These are phyloP conservation scores for Chrysosphaeria jannelii DNA, from an alignment of 2,329 filamentous ascomycete genomes.

Conservation along the genomic window DNA sequence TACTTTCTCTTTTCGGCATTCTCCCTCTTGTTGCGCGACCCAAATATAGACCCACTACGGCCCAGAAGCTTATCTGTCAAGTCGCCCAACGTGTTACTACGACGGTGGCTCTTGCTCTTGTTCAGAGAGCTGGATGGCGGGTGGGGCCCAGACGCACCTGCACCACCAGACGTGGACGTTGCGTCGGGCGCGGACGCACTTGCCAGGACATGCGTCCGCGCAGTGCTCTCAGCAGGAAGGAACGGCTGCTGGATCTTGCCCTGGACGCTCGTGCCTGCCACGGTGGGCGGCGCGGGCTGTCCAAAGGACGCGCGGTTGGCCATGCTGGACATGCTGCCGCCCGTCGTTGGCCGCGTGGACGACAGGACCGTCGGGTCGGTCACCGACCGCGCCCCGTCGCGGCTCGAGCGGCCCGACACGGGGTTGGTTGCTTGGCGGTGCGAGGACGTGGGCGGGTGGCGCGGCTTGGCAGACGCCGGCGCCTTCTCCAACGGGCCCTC, in stretches of 20 bases:
- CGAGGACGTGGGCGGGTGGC: conserved; percentile 7
- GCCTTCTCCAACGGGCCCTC: conserved; percentile 1
- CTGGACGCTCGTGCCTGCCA: conserved; percentile 68
- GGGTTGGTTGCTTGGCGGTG: background rate
- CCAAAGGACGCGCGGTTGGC: conserved; percentile 46
- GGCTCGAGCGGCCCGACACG: background rate
- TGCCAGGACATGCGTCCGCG: conserved; percentile 27
- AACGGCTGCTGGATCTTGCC: conserved; percentile 65
- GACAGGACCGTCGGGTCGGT: too few relatives aligned
- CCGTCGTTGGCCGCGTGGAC: background rate
- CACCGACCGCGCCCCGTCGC: conserved; percentile 12
- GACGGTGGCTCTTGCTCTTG: conserved; percentile 26
- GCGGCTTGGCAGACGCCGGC: conserved; percentile 11
- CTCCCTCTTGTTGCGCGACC: conserved; percentile 25
- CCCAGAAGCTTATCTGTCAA: conserved; percentile 66
- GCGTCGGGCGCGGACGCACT: conserved; percentile 24
- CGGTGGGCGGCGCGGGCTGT: conserved; percentile 59
- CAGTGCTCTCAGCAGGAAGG: conserved; percentile 6
- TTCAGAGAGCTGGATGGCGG: conserved; percentile 6
- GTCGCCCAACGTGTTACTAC: conserved; percentile 48
- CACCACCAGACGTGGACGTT: conserved; percentile 14
- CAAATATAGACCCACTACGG: conserved; percentile 54
- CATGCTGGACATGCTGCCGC: conserved; percentile 27
- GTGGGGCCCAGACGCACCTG: conserved; percentile 7
- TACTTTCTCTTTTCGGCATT: conserved; percentile 22